A percentile compares a stretch with the other conserved stretches of the same genome.
Conservation (phyloP, 169 alveolate species). For the Eimeria praecox region DNA sequence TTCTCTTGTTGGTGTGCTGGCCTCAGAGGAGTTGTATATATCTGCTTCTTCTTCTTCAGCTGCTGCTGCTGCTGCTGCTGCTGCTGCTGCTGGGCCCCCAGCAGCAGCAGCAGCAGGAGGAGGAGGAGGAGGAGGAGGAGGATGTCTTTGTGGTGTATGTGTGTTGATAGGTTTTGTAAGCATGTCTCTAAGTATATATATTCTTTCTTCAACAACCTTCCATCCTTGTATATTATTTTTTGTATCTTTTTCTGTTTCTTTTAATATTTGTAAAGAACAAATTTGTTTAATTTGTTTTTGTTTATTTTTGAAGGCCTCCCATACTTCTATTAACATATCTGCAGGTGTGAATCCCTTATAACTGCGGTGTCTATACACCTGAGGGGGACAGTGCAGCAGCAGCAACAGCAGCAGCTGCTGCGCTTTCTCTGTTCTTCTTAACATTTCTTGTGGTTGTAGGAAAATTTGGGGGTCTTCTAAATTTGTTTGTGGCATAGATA, state of each 20-base stretch:
- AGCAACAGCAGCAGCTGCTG: conserved; percentile 29
- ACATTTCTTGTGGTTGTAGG: conserved; percentile 49
- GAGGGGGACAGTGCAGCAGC: conserved; percentile 9
- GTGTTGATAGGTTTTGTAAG: not conserved
- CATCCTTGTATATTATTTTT: conserved; percentile 37
- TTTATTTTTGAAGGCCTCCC: conserved; percentile 49
- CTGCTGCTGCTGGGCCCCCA: not conserved
- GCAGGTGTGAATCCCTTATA: conserved; percentile 72
- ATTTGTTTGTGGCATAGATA: conserved; percentile 30
- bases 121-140: too few relatives aligned
- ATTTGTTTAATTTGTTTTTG: not conserved
- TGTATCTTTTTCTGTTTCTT: conserved; percentile 16
- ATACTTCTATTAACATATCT: conserved; percentile 66
- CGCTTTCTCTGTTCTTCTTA: conserved; percentile 39
- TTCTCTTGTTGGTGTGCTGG: not conserved
- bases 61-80: not conserved
- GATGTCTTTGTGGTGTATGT: too few relatives aligned
- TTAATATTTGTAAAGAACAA: conserved; percentile 39
- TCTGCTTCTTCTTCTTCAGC: not conserved
- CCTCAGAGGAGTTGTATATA: too few relatives aligned
- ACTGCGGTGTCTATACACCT: not conserved
- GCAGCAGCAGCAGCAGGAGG: too few relatives aligned
- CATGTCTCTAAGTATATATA: not conserved
- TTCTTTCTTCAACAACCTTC: conserved; percentile 61
- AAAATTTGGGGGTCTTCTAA: conserved; percentile 25